Evolutionary conservation across 768 basidiomycete genomes (phyloP).

Genomic region (Tricholoma sp.): DNA sequence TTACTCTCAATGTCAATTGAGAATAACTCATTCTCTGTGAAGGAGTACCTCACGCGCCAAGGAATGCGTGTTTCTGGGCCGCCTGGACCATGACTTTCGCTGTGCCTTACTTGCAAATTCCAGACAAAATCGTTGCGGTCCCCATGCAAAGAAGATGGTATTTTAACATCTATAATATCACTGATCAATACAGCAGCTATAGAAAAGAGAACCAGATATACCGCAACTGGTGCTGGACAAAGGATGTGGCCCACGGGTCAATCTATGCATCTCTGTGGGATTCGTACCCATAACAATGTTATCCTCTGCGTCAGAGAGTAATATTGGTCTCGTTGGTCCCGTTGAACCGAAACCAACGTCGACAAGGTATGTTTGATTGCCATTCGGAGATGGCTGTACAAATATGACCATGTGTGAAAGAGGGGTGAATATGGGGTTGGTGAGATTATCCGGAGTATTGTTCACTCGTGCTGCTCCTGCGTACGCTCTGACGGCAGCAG

Average conservation of each 20-base stretch:
- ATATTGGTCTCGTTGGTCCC: constrained; percentile 21
- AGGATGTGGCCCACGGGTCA: constrained; percentile 12
- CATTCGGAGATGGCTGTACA: constrained; percentile 22
- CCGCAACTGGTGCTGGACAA: constrained; percentile 14
- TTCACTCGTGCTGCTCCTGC: constrained; percentile 23
- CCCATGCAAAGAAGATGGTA: not conserved
- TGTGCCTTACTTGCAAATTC: constrained; percentile 16
- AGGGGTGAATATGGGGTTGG: constrained; percentile 7
- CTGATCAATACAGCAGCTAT: no score
- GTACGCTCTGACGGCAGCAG: constrained; percentile 18
- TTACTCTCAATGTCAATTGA: constrained; percentile 16
- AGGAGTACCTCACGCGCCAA: constrained; percentile 23
- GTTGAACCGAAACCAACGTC: constrained; percentile 27
- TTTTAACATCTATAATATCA: not conserved
- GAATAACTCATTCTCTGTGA: constrained; percentile 25
- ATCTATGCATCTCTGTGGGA: constrained; percentile 18
- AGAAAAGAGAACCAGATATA: not conserved
- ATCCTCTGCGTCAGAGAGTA: constrained; percentile 18
- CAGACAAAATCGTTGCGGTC: constrained; percentile 4
- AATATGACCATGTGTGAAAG: constrained; percentile 24
- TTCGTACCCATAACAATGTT: constrained; percentile 17
- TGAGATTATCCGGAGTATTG: constrained; percentile 4
- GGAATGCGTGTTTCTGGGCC: not conserved
- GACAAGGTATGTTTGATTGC: constrained; percentile 24
- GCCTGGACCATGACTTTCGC: constrained; percentile 2